Evolutionary conservation across 2,329 filamentous ascomycete genomes (phyloP), one percentile per base, ranked within the genome.

Genomic region (Aspergillus transmontanensis): DNA sequence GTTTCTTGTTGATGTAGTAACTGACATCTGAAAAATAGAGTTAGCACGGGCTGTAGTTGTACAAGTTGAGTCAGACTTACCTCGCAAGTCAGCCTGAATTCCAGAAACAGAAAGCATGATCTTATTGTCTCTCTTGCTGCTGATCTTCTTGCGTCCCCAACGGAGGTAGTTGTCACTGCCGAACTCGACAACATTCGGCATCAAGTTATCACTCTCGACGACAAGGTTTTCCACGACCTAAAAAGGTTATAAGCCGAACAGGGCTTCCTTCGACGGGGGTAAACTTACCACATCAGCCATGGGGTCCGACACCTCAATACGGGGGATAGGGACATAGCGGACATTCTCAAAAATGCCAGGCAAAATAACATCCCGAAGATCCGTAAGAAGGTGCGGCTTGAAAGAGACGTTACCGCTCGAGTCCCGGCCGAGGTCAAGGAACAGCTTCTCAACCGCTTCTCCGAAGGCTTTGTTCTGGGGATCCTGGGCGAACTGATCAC

Each of bases 191-290:
- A 94, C 85, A 72, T 99, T 99, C 67, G 95, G 95, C 81, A 94
- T 93, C 71, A 99, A 89, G 81, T 99, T 99, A 83, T 98, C 94
- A 68, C 92, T 94, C 82, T 99, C 95, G 58, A 99, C 86, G 53
- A 97, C 90, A 12, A 99, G 83, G 78, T 99, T 99, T 83, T 99
- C 95, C 51, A 99, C 87, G 56, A 98, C 70, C 74, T 76, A 58
- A 16, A 36, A 59, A 46, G 60, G 48, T 50, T 61, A 39, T 60
- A n/a, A n/a, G 9, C 26, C 11, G 19, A 9, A 7, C 11, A 4
- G 7, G 23, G 11, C 16, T 28, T 11, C 2, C 3, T 6, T 12
- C 19, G 5, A 34, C 12, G 39, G 6, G 36, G 36, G 32, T 26
- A 7, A 43, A 73, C 73, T 69, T 53, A 76, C 87, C 56, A 90